phyloP scores from a whole-genome alignment of 2,329 filamentous ascomycete genomes.

The Ambrosiella beaveri region DNA sequence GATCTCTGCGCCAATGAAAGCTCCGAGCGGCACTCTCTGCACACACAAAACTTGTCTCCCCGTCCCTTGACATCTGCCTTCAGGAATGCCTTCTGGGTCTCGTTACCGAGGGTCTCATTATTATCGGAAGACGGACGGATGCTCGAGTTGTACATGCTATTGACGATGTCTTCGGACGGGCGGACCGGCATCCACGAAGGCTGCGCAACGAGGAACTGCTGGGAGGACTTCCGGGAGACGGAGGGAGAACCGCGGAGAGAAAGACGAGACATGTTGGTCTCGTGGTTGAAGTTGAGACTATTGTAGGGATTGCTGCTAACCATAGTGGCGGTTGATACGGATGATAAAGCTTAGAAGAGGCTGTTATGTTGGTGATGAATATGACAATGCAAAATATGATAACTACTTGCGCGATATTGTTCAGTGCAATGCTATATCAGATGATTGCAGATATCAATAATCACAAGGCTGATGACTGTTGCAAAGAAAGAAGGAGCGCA shows the following conservation, averaged over 20 bases:
- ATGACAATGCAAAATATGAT: background rate
- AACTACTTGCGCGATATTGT: no score
- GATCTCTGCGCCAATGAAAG: background rate
- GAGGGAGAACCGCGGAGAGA: background rate
- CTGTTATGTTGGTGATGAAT: background rate
- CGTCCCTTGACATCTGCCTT: constrained; percentile 1
- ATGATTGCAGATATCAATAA: no score
- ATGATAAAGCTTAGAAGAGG: background rate
- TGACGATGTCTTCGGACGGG: constrained; percentile 1
- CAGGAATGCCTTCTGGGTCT: constrained; percentile 11
- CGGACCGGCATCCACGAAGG: constrained; percentile 5
- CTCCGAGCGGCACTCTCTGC: background rate
- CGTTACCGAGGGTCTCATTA: no score
- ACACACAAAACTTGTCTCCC: background rate
- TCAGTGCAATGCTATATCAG: no score
- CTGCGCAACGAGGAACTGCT: background rate
- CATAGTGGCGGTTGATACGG: background rate
- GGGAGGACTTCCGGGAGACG: background rate
- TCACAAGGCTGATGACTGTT: no score
- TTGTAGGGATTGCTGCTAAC: constrained; percentile 2
- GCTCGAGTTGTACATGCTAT: no score
- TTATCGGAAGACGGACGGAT: no score
- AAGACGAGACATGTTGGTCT: constrained; percentile 3
- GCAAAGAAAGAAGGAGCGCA: background rate
- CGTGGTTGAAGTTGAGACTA: background rate